phyloP scores from a whole-genome alignment of 2,329 filamentous ascomycete genomes.

The Penicillium polonicum region DNA sequence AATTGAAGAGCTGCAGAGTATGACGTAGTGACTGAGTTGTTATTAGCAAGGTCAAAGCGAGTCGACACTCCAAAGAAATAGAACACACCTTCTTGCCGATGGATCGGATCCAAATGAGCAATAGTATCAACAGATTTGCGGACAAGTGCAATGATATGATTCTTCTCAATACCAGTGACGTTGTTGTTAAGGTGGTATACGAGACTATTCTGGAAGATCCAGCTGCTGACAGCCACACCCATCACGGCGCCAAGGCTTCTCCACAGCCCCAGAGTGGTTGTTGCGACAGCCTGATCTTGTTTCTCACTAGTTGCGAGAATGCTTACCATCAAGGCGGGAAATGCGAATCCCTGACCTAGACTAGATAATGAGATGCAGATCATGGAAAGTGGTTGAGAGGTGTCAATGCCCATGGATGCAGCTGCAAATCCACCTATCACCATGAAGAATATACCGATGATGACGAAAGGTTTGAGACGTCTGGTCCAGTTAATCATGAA shows the following conservation, averaged over 20 bases:
- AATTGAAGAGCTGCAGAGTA: conserved; percentile 39
- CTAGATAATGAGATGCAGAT: conserved; percentile 57
- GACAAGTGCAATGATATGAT: conserved; percentile 50
- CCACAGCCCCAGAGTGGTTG: conserved; percentile 69
- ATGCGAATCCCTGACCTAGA: conserved; percentile 63
- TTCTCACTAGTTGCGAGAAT: conserved; percentile 61
- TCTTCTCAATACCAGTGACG: conserved; percentile 61
- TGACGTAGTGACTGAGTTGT: conserved; percentile 34
- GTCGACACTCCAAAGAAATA: not conserved
- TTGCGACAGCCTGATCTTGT: conserved; percentile 65
- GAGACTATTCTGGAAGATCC: conserved; percentile 72
- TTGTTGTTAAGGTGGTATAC: conserved; percentile 57
- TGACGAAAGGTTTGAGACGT: conserved; percentile 59
- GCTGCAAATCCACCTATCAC: conserved; percentile 55
- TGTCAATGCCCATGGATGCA: conserved; percentile 50
- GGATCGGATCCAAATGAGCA: conserved; percentile 44
- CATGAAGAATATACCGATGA: conserved; percentile 51
- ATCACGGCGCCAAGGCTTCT: conserved; percentile 69
- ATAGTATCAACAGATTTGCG: conserved; percentile 53
- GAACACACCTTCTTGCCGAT: conserved; percentile 48
- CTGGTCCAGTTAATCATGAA: conserved; percentile 62
- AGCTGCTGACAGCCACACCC: conserved; percentile 69
- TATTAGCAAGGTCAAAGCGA: conserved; percentile 17
- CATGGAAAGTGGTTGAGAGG: conserved; percentile 56
- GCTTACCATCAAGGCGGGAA: conserved; percentile 63